A percentile compares a stretch with the other conserved stretches of the same genome.
Evolutionary conservation across 2,329 filamentous ascomycete genomes (phyloP).

Genomic region (Ascochyta lentis): DNA sequence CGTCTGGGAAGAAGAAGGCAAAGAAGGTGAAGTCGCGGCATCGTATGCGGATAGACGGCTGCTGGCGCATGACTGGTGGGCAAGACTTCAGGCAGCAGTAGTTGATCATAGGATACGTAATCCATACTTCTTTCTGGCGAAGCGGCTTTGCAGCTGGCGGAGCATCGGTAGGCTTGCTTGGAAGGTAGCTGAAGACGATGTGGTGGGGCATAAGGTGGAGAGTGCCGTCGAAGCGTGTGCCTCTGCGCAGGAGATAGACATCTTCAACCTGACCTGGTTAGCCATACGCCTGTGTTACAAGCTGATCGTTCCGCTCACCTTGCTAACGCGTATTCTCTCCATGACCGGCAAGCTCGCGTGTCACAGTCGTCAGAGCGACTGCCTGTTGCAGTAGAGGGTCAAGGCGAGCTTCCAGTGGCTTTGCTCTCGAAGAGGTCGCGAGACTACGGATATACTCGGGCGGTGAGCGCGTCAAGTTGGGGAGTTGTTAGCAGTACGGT

Average conservation of each 20-base stretch:
- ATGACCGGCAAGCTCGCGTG: conserved; percentile 32
- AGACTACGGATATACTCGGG: background rate
- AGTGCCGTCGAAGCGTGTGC: conserved; percentile 64
- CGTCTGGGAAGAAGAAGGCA: conserved; percentile 83
- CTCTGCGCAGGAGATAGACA: conserved; percentile 65
- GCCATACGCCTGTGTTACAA: background rate
- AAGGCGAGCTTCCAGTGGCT: background rate
- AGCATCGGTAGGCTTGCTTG: conserved; percentile 47
- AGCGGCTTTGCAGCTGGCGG: conserved; percentile 49
- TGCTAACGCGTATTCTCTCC: conserved; percentile 57
- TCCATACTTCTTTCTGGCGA: conserved; percentile 78
- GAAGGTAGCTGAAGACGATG: conserved; percentile 67
- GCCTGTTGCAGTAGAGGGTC: conserved; percentile 3
- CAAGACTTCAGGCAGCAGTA: conserved; percentile 80
- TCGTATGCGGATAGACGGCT: conserved; percentile 83
- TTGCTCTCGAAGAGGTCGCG: background rate
- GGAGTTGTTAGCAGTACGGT: conserved; percentile 2
- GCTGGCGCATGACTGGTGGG: conserved; percentile 70
- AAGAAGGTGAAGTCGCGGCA: conserved; percentile 95
- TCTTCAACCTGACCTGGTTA: conserved; percentile 61
- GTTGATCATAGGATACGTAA: conserved; percentile 90
- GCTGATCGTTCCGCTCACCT: conserved; percentile 39
- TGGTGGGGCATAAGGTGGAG: conserved; percentile 69
- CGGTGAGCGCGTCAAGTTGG: background rate
- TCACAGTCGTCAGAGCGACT: conserved; percentile 13